Base-by-base conservation (phyloP, 768 basidiomycete genomes). In the Hypsizygus marmoreus region DNA sequence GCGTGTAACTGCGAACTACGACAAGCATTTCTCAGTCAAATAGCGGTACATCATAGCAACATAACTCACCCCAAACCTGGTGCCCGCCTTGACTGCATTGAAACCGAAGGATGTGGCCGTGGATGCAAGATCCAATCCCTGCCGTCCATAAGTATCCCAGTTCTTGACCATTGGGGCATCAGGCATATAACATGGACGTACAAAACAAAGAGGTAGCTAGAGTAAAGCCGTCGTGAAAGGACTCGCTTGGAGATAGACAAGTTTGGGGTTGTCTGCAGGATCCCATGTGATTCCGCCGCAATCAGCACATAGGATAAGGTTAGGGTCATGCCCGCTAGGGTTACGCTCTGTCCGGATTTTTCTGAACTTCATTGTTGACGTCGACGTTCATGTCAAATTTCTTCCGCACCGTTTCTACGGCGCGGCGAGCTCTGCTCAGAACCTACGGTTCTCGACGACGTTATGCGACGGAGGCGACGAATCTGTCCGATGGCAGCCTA, bases 1-100 rank as follows among this genome's bases (percentile, higher is more conserved):
- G 26, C 87, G 74, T 34, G 82, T 81, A 22, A 90, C 71, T 23
- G 80, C 75, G 58, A 92, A 91, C 86, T 90, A 43, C 14, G 40
- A 23, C 25, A 49, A 35, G 28, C 10, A 9, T 25, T 19, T n/a
- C 11, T 19, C 25, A 25, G 25, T 41, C 24, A 37, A 37, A 23
- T 20, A 33, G 23, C 38, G 24, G 29, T 29, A 19, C 30, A 25
- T 36, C 11, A 38, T 25, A 51, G 16, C 23, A 11, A 13, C 6
- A 42, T n/a, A 28, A 73, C 79, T 48, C 62, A 90, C 88, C 47
- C 86, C 85, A 43, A 91, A 68, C 49, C 77, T 77, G 9, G 90
- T 91, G 25, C 81, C 75, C 12, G 68, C 66, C 63, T 86, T 89
- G 6, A 76, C 86, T 8, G 80, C 80, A 19, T 73, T 76, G 55